Evolutionary conservation across 148 eudicot species (phyloP).

Genomic region (Rhododendron ovatum): DNA sequence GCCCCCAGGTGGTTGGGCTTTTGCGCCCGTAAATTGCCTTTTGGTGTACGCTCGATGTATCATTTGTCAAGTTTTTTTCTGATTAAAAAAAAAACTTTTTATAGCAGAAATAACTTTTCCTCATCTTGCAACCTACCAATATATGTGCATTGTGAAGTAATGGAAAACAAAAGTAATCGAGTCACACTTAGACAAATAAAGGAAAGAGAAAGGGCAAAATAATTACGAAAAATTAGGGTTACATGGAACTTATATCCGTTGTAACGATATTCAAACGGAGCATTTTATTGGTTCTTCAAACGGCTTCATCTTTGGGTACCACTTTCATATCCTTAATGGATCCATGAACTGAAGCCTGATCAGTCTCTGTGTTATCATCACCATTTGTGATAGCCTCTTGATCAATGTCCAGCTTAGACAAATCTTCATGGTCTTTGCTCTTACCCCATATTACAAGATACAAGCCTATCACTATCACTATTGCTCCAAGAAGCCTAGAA

Average conservation of each 20-base stretch:
- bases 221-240: background rate
- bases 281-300: background rate
- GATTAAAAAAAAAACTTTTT: background rate
- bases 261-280: background rate
- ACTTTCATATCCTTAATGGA: background rate
- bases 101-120: background rate
- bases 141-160: background rate
- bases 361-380: background rate
- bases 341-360: background rate
- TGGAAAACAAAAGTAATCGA: background rate
- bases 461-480: conserved; percentile 38
- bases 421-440: conserved; percentile 24
- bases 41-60: too few relatives aligned
- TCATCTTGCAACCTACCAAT: background rate
- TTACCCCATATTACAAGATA: conserved; percentile 46
- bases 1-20: too few relatives aligned
- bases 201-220: background rate
- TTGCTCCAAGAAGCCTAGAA: conserved; percentile 41
- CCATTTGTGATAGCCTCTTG: background rate
- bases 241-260: background rate
- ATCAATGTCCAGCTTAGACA: conserved; percentile 7
- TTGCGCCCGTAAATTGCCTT: too few relatives aligned
- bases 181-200: background rate
- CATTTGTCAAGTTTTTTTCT: too few relatives aligned
- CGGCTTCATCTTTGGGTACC: conserved; percentile 1